Base-by-base conservation (phyloP, 108 stramenopile species). In the Nitzschia putrida region DNA sequence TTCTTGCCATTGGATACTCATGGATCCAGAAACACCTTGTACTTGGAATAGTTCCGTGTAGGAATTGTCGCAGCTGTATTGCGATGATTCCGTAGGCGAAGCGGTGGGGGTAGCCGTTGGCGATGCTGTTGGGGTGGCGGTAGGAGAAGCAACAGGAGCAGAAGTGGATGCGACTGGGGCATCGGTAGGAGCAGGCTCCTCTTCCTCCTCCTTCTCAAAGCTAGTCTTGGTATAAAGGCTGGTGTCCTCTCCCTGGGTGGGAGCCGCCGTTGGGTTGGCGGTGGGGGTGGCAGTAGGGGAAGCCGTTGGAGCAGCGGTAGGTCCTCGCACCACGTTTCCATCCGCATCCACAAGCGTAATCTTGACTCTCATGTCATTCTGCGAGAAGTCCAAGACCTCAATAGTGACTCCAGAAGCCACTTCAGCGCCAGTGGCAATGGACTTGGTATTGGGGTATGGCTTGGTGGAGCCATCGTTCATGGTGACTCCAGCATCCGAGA, bases 371-470 rank as follows among this genome's bases (percentile, higher is more conserved):
- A 74, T 67, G 23, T 13, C 23, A 24, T 67, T 22, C 12, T 68
- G 39, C 13, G 57, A 21, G 16, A 12, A 10, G n/a, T 58, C 52
- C 8, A 66, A 24, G 6, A 68, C 51, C 42, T 68, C 51, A 51
- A 86, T 77, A 8, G 61, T 68, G 34, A 86, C 79, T 11, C 82
- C 82, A 11, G 83, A 82, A 3, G 16, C 6, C 0, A 14, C 22
- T 8, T 82, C 61, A 4, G 38, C 45, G 13, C 85, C 85, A 67
- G n/a, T 53, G 44, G 81, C 73, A 71, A 83, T 82, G 2, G 74
- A 50, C 18, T 84, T 74, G 29, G 85, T 82, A 29, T 76, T 84
- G 23, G 85, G 83, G 47, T 77, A 68, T 8, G 24, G 11, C 20
- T 40, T 61, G 13, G 54, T 52, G 21, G 24, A 59, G 55, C 78